Evolutionary conservation across 2,329 filamentous ascomycete genomes (phyloP), one percentile per base, ranked within the genome.

Genomic region (Ambrosiella beaveri): DNA sequence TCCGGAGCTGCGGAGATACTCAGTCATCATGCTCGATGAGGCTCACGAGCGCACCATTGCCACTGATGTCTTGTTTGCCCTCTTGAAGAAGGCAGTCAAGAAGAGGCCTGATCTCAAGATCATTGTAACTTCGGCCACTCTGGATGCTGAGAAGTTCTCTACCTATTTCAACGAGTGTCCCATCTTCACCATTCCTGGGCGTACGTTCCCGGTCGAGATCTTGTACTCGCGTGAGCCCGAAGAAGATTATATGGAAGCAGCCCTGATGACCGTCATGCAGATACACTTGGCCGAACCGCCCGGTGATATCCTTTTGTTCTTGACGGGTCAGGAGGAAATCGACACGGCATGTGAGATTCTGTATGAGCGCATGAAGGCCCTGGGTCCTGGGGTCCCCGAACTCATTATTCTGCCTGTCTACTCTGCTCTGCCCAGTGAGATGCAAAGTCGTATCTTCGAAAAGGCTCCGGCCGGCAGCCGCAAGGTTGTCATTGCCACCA

Each of bases 301-400:
- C 15, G 93, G 93, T 63, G 94, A 98, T 66, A 96, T 98, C 56
- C 72, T 98, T n/a, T 75, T 98, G 1, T 98, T 98, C 73, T 77
- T 98, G 64, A 98, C 94, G 0, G 93, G 93, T 5, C 90, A 96
- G 67, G 93, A 98, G 70, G 94, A 98, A 69, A 98, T 98, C 62
- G 93, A 98, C 66, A 95, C 89, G 0, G 83, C 85, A 19, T 95
- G 88, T 66, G 93, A 97, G 69, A 90, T 96, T 56, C 68, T 98
- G 0, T 90, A 82, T 65, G 93, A 98, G 68, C 82, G 94, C 17
- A 97, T 97, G 91, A 97, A 97, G 68, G 88, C 89, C 0, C 70
- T 98, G 0, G 93, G 91, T 0, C 86, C 90, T 0, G 85, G 82
- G 38, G 90, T 98, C 0, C 94, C 94, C 0, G 91, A 97, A 53